Conservation (phyloP, 257 asterid genomes). For the Nicotiana benthamiana region DNA sequence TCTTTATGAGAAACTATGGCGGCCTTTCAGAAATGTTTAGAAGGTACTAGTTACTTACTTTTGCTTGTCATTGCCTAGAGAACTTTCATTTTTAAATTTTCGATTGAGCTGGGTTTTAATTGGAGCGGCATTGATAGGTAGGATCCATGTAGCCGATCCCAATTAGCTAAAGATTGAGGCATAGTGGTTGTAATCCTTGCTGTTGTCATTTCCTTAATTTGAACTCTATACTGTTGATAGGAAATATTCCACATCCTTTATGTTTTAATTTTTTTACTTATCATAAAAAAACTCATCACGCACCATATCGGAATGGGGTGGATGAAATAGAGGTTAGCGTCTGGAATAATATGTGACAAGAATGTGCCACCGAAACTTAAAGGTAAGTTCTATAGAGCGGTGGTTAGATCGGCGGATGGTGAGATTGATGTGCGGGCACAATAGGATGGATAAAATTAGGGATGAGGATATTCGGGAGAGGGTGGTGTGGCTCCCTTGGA, state of each 20-base stretch:
- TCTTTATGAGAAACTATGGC: slow-evolving; percentile 67
- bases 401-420: no score
- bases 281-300: not conserved
- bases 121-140: not conserved
- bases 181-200: not conserved
- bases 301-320: no score
- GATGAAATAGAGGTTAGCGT: no score
- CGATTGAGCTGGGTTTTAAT: not conserved
- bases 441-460: no score
- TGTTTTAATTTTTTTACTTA: not conserved
- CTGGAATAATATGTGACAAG: no score
- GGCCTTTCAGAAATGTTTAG: slow-evolving; percentile 75
- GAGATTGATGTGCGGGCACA: no score
- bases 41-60: slow-evolving; percentile 38
- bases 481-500: no score
- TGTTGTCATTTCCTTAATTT: not conserved
- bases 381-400: no score
- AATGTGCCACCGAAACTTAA: no score
- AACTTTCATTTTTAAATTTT: not conserved
- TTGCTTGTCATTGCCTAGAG: not conserved
- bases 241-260: not conserved
- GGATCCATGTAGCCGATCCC: not conserved
- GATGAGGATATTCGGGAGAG: no score
- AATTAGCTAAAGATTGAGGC: not conserved
- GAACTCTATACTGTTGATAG: not conserved